Evolutionary conservation across 2,329 filamentous ascomycete genomes (phyloP).

Genomic region (Botrytis porri): DNA sequence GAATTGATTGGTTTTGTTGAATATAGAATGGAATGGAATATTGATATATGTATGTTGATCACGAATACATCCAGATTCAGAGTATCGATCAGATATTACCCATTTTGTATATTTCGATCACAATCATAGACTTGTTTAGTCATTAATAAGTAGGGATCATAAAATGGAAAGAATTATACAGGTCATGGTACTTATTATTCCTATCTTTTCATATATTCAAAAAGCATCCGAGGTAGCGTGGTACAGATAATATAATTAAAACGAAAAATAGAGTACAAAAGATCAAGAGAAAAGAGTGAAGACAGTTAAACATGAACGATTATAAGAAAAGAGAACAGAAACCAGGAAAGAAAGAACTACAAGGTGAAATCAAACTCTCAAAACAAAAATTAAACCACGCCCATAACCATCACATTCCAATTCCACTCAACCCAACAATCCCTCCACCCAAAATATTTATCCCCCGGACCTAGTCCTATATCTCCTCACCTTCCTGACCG

Average conservation of each 20-base stretch:
- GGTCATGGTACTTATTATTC: neutral
- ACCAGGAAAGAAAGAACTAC: neutral
- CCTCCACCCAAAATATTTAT: neutral
- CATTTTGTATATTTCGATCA: neutral
- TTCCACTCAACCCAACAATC: neutral
- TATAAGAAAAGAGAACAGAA: neutral
- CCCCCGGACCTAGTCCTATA: neutral
- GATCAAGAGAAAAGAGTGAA: neutral
- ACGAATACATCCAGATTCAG: neutral
- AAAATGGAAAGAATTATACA: neutral
- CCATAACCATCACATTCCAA: neutral
- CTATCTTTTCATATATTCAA: neutral
- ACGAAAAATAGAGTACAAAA: neutral
- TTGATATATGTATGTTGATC: neutral
- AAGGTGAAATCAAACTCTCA: neutral
- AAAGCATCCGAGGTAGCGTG: fast-evolving
- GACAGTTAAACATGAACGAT: neutral
- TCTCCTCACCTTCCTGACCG: neutral
- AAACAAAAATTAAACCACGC: neutral
- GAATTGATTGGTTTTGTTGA: neutral
- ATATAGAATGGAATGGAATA: neutral
- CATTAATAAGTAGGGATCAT: fast-evolving
- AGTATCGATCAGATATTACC: neutral
- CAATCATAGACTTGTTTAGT: neutral
- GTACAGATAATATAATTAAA: neutral